Conservation (phyloP, 805 yeast species). For the Pichia ethanolica region DNA sequence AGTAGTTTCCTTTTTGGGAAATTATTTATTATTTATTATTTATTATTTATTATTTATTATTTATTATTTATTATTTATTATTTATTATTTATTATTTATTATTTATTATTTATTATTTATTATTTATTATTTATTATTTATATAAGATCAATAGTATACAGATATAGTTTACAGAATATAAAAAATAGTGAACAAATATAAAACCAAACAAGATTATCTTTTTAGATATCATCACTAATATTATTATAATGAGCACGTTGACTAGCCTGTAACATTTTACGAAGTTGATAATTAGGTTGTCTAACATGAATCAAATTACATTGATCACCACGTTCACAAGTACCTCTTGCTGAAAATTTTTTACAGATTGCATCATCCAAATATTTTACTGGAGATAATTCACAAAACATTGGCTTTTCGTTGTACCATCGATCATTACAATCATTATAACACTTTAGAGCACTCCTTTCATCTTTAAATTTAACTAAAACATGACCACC, state of each 20-base stretch:
- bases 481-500: conserved; percentile 79
- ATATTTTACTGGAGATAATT: conserved; percentile 65
- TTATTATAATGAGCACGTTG: conserved; percentile 10
- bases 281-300: conserved; percentile 36
- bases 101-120: too few species aligned
- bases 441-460: conserved; percentile 49
- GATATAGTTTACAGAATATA: not conserved
- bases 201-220: too few species aligned
- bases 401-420: conserved; percentile 70
- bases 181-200: not conserved
- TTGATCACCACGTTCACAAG: conserved; percentile 71
- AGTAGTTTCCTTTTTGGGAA: too few species aligned
- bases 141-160: too few species aligned
- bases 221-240: too few species aligned
- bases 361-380: conserved; percentile 70
- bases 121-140: too few species aligned
- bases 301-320: conserved; percentile 85
- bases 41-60: too few species aligned
- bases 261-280: conserved; percentile 15
- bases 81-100: too few species aligned
- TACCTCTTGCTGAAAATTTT: conserved; percentile 46
- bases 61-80: too few species aligned
- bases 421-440: conserved; percentile 80
- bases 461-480: conserved; percentile 48
- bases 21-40: too few species aligned